A percentile compares a stretch with the other conserved stretches of the same genome.
Evolutionary conservation across 1,284 basidiomycete species (phyloP).

Genomic region (Inonotus hispidus): DNA sequence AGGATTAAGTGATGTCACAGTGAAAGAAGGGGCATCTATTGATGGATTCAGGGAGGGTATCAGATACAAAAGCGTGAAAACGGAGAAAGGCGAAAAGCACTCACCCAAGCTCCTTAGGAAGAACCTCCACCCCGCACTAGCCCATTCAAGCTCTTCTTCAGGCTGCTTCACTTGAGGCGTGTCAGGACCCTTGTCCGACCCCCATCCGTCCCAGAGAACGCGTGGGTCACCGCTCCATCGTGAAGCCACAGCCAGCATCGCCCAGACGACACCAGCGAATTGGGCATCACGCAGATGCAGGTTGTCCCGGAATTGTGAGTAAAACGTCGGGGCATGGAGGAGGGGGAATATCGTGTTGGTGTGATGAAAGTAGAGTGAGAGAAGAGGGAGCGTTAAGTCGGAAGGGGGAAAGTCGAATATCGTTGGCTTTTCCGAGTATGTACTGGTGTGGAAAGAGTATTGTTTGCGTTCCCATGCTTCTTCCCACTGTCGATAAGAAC

Average conservation of each 20-base stretch:
- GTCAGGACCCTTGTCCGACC: slow-evolving; percentile 30
- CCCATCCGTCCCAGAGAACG: slow-evolving; percentile 35
- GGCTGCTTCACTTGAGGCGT: slow-evolving; percentile 24
- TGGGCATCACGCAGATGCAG: slow-evolving; percentile 37
- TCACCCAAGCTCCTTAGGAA: slow-evolving; percentile 29
- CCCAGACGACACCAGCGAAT: slow-evolving; percentile 45
- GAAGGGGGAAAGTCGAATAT: slow-evolving; percentile 48
- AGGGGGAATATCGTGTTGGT: slow-evolving; percentile 40
- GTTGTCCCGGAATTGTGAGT: slow-evolving; percentile 36
- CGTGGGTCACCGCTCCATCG: slow-evolving; percentile 42
- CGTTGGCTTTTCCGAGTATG: slow-evolving; percentile 32
- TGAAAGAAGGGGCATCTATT: slow-evolving; percentile 13
- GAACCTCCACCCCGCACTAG: slow-evolving; percentile 32
- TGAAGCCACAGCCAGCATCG: slow-evolving; percentile 46
- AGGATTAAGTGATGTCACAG: slow-evolving; percentile 26
- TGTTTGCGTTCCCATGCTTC: slow-evolving; percentile 41
- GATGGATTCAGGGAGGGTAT: neutral
- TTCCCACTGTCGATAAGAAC: slow-evolving; percentile 44
- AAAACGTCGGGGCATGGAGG: slow-evolving; percentile 46
- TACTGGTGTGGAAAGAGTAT: neutral
- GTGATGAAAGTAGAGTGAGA: slow-evolving; percentile 45
- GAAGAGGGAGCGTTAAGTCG: slow-evolving; percentile 40
- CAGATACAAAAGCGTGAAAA: neutral
- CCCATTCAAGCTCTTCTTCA: slow-evolving; percentile 14
- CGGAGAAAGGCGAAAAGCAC: slow-evolving; percentile 25